These are phyloP conservation scores for Phyllosticta ampelicida DNA, from an alignment of 2,329 filamentous ascomycete species.

Conservation along the genomic window DNA sequence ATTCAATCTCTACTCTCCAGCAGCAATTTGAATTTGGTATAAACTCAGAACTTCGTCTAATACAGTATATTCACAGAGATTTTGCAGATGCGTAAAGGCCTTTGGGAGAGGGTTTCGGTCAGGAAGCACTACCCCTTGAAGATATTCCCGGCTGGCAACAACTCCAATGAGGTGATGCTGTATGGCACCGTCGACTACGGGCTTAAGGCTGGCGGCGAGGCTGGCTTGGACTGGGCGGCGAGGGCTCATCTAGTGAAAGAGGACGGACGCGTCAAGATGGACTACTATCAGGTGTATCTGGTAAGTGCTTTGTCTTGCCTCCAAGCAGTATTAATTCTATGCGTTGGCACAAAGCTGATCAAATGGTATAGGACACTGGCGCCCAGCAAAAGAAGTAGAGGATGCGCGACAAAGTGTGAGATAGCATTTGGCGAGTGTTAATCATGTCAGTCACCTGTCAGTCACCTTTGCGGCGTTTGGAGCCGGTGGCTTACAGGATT, in stretches of 20 bases:
- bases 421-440: neutral
- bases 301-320: constrained; percentile 26
- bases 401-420: neutral
- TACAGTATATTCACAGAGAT: constrained; percentile 31
- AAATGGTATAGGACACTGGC: neutral
- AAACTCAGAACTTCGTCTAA: neutral
- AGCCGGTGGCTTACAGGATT: no score
- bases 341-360: neutral
- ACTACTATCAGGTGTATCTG: constrained; percentile 45
- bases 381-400: neutral
- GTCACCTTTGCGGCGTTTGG: no score
- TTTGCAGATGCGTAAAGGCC: constrained; percentile 37
- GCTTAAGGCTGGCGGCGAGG: constrained; percentile 40
- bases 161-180: constrained; percentile 42
- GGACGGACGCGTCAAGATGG: constrained; percentile 43
- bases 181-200: constrained; percentile 43
- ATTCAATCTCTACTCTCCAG: neutral
- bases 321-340: neutral
- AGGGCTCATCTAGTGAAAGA: constrained; percentile 42
- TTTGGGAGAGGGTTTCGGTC: constrained; percentile 43
- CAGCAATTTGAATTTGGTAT: neutral
- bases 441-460: neutral
- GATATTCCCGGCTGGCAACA: constrained; percentile 40
- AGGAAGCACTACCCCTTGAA: constrained; percentile 37
- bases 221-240: constrained; percentile 43